Evolutionary conservation across 1,284 basidiomycete species (phyloP).

Genomic region (Heterobasidion annosum): DNA sequence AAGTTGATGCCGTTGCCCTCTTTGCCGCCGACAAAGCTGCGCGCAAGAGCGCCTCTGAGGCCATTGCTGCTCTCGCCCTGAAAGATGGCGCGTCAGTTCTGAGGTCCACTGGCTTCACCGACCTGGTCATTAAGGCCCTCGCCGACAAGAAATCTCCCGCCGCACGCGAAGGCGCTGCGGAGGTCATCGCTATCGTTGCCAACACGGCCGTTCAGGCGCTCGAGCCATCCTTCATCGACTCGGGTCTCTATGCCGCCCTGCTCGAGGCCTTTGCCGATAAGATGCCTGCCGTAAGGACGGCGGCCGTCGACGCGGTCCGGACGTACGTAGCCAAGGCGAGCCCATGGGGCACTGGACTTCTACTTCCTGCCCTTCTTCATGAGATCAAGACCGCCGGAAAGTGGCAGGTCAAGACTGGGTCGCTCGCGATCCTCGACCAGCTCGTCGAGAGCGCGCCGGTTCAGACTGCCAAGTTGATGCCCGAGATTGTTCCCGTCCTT

Average conservation of each 20-base stretch:
- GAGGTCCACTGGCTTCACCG: conserved; percentile 67
- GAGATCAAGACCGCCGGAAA: conserved; percentile 97
- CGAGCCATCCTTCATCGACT: conserved; percentile 84
- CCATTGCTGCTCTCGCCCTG: conserved; percentile 69
- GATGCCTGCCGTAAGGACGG: conserved; percentile 77
- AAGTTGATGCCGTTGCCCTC: conserved; percentile 25
- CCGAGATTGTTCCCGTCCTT: conserved; percentile 94
- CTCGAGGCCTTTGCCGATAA: conserved; percentile 93
- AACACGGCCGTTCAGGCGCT: conserved; percentile 77
- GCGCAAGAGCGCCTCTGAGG: conserved; percentile 61
- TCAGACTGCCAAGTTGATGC: conserved; percentile 88
- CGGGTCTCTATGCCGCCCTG: conserved; percentile 79
- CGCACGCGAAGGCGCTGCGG: conserved; percentile 78
- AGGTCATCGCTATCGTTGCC: conserved; percentile 64
- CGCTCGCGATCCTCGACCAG: conserved; percentile 82
- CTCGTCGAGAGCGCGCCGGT: conserved; percentile 79
- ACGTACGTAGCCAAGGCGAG: conserved; percentile 79
- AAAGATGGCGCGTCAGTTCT: conserved; percentile 84
- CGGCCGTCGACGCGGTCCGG: conserved; percentile 81
- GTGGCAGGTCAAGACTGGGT: conserved; percentile 98
- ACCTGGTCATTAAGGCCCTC: conserved; percentile 80
- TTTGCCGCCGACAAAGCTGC: conserved; percentile 69
- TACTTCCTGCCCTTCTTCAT: conserved; percentile 88
- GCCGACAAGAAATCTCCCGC: conserved; percentile 87
- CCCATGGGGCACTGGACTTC: conserved; percentile 80